Conservation (phyloP, 768 basidiomycete species). For the Leccinum disarticulatum region DNA sequence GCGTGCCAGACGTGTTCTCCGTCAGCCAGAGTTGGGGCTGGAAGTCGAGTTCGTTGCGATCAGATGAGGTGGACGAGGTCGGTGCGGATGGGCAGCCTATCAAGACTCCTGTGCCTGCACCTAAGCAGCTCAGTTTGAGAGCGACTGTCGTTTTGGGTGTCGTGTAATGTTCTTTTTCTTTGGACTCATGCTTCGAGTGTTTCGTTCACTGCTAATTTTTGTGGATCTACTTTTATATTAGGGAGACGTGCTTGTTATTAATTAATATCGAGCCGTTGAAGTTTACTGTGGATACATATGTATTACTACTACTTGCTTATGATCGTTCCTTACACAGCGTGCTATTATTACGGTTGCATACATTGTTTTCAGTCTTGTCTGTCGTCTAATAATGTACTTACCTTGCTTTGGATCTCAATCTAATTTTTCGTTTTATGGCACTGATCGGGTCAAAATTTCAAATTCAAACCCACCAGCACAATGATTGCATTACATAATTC, state of each 20-base stretch:
- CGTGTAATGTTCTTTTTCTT: conserved; percentile 41
- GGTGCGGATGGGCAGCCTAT: conserved; percentile 32
- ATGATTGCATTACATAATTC: too few species aligned
- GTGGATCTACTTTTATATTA: background rate
- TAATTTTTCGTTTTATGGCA: too few species aligned
- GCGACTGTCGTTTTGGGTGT: conserved; percentile 80
- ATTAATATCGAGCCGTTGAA: background rate
- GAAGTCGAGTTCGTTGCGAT: conserved; percentile 64
- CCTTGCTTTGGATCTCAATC: too few species aligned
- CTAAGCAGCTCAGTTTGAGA: conserved; percentile 60
- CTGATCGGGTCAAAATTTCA: too few species aligned
- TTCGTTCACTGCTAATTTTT: background rate
- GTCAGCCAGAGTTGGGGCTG: conserved; percentile 93
- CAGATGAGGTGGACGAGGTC: conserved; percentile 49
- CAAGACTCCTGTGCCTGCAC: conserved; percentile 33
- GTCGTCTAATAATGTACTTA: too few species aligned
- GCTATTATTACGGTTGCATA: background rate
- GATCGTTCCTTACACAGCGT: background rate
- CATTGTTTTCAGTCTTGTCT: too few species aligned
- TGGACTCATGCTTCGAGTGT: conserved; percentile 5
- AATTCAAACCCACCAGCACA: too few species aligned
- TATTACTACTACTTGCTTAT: background rate
- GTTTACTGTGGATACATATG: background rate
- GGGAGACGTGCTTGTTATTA: conserved; percentile 2
- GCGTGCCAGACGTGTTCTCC: conserved; percentile 81